A percentile compares a stretch with the other conserved stretches of the same genome.
These are phyloP conservation scores for Mycena venus DNA, from an alignment of 768 basidiomycete species.

Conservation along the genomic window DNA sequence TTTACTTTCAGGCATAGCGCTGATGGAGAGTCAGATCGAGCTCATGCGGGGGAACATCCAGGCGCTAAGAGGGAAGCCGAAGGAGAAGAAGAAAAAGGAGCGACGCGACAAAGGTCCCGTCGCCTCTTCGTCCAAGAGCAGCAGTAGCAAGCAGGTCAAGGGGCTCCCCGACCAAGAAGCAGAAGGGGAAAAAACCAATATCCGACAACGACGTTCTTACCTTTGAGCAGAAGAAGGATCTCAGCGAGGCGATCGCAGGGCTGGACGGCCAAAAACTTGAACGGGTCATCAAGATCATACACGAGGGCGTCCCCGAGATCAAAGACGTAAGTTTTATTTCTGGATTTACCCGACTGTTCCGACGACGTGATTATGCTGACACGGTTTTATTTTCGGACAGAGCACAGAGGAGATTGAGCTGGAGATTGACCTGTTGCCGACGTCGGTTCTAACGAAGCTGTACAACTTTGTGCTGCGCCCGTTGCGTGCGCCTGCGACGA, in stretches of 20 bases:
- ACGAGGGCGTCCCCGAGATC: conserved; percentile 93
- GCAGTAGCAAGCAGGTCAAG: conserved; percentile 62
- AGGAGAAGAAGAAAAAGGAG: conserved; percentile 74
- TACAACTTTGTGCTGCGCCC: conserved; percentile 96
- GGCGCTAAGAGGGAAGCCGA: conserved; percentile 74
- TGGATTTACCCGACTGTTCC: conserved; percentile 22
- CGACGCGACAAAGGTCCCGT: conserved; percentile 61
- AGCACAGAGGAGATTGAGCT: conserved; percentile 98
- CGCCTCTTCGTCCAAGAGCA: conserved; percentile 75
- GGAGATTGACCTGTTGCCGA: conserved; percentile 94
- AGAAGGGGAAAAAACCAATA: conserved; percentile 73
- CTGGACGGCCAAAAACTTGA: conserved; percentile 89
- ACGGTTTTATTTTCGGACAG: conserved; percentile 55
- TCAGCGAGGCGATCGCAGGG: conserved; percentile 92
- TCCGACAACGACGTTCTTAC: conserved; percentile 87
- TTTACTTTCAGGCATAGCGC: conserved; percentile 70
- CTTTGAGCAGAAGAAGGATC: conserved; percentile 98
- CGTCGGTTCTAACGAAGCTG: conserved; percentile 88
- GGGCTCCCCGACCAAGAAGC: conserved; percentile 56
- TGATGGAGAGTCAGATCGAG: conserved; percentile 88
- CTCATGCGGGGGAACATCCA: conserved; percentile 79
- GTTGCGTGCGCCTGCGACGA: conserved; percentile 73
- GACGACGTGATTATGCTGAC: conserved; percentile 33
- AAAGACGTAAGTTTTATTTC: conserved; percentile 77
- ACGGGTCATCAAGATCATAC: conserved; percentile 94